Conservation (phyloP, 208 protist species). For the Lotmaria passim region DNA sequence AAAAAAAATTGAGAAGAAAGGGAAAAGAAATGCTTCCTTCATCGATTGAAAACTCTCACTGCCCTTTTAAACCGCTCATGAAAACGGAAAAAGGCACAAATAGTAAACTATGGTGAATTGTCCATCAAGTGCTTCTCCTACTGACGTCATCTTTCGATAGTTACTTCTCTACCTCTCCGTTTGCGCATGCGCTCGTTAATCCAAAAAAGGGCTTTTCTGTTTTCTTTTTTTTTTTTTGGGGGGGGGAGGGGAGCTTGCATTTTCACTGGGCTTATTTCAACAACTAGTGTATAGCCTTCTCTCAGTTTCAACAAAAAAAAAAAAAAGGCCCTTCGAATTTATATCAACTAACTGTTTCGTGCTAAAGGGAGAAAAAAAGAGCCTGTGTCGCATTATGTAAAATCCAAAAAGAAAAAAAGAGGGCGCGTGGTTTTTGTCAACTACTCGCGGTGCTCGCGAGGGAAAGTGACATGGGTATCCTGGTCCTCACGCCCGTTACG, state of each 20-base stretch:
- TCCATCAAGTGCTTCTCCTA: neutral
- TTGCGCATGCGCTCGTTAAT: no score
- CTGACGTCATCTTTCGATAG: no score
- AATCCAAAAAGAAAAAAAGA: neutral
- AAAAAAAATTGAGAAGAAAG: slow-evolving; percentile 18
- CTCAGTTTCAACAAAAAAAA: neutral
- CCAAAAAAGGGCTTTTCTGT: neutral
- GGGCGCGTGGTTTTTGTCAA: neutral
- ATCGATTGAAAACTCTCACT: no score
- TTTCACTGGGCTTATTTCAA: no score
- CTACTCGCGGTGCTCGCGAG: slow-evolving; percentile 22
- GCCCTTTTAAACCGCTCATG: no score
- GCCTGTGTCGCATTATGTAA: neutral
- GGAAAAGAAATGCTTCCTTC: neutral
- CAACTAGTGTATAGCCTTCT: neutral
- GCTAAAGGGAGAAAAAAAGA: neutral
- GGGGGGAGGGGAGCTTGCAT: no score
- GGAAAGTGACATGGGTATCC: neutral
- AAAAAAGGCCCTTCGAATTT: neutral
- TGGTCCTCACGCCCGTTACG: neutral
- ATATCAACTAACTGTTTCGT: neutral
- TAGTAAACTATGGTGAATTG: neutral
- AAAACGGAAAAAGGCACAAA: neutral
- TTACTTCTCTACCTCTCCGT: no score
- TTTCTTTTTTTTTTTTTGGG: neutral